A percentile compares a stretch with the other conserved stretches of the same genome.
Evolutionary conservation across 148 eudicot species (phyloP).

Genomic region (Suaeda aralocaspica): DNA sequence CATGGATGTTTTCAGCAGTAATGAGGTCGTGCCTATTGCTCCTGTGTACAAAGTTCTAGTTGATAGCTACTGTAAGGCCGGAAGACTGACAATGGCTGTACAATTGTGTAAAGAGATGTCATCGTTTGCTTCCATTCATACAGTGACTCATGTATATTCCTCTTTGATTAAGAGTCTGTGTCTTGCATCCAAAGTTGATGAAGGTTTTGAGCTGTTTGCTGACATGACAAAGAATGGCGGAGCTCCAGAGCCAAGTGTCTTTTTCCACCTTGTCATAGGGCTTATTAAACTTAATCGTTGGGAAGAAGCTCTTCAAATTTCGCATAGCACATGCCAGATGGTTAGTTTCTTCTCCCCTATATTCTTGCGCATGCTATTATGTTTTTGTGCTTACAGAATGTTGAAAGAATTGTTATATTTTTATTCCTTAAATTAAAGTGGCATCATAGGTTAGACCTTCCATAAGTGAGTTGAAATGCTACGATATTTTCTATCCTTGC

Average conservation of each 20-base stretch:
- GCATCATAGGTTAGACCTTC: neutral
- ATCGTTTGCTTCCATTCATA: slow-evolving; percentile 31
- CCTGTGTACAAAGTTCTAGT: slow-evolving; percentile 66
- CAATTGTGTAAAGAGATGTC: slow-evolving; percentile 62
- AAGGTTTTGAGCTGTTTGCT: slow-evolving; percentile 66
- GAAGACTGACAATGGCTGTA: slow-evolving; percentile 66
- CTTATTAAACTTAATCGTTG: slow-evolving; percentile 60
- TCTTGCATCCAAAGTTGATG: slow-evolving; percentile 54
- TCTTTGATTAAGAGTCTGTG: slow-evolving; percentile 72
- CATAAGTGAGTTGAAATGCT: neutral
- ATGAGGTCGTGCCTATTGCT: slow-evolving; percentile 47
- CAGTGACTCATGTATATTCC: slow-evolving; percentile 38
- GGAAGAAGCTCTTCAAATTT: slow-evolving; percentile 82
- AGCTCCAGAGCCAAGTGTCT: slow-evolving; percentile 44
- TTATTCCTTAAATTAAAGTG: neutral
- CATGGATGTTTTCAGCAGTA: slow-evolving; percentile 48
- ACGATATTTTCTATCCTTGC: neutral
- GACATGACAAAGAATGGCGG: slow-evolving; percentile 62
- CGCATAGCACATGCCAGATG: slow-evolving; percentile 60
- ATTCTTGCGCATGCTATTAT: neutral
- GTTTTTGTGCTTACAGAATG: neutral
- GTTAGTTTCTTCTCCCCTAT: slow-evolving; percentile 31
- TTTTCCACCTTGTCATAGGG: slow-evolving; percentile 58
- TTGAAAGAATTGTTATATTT: neutral
- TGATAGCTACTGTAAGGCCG: slow-evolving; percentile 75